Base-by-base conservation (phyloP, 345 rosid genomes). In the Lepidium africanum region DNA sequence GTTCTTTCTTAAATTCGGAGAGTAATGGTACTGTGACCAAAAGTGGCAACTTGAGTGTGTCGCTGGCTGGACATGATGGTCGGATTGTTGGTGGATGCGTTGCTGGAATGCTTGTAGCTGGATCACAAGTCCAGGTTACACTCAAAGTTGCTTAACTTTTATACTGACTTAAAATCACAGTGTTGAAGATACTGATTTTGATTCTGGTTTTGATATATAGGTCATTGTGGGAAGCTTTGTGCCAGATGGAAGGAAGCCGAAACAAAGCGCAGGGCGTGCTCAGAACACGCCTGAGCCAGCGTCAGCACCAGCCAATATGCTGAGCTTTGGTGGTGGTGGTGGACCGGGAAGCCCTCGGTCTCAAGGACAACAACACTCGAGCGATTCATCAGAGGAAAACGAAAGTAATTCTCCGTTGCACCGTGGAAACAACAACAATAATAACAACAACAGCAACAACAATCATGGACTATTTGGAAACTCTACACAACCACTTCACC, bases 211-310 rank as follows among this genome's bases (percentile, higher is more conserved):
- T 39, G 8, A 9, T n/a, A 14, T 16, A 37, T 76, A 94, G 99
- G 81, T 94, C 7, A 86, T 94, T 56, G 86, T 91, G 23, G 99
- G 97, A 65, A 94, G 99, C 85, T 94, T 94, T 62, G 74, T 89
- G 13, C 78, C 83, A 2, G 92, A 83, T 45, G 88, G 71, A 7
- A 94, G 81, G 73, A 94, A 87, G 71, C 77, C 75, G 19, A 85
- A 67, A 54, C 65, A 68, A 54, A 68, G 65, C 2, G 15, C 2
- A 1, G 71, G 77, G 6, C 78, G 37, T n/a, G 30, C 54, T 30
- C 69, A 65, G 56, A 81, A 76, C 75, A 72, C 7, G 5, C 77
- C 91, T 0, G 91, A 80, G 57, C 76, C 86, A 9, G 83, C 89
- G 23, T 76, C 87, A 1, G 75, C 85, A 33, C 75, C 80, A 50